Evolutionary conservation across 139 green algal species (phyloP).

Genomic region (Volvox africanus): DNA sequence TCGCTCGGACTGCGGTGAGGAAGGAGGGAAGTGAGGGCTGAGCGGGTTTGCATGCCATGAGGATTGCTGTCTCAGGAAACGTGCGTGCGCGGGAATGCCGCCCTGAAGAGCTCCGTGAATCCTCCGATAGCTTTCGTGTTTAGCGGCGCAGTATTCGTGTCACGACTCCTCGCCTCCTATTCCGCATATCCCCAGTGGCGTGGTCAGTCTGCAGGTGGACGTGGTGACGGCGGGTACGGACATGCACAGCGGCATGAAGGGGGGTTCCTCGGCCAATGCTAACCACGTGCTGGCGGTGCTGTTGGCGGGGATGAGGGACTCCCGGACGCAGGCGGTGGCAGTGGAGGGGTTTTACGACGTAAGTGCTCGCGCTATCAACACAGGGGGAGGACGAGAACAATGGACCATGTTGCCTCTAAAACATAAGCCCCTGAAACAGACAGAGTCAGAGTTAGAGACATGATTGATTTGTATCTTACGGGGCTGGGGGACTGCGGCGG

Average conservation of each 20-base stretch:
- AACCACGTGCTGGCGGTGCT: constrained; percentile 69
- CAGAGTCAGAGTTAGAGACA: no score
- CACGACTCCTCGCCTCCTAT: no score
- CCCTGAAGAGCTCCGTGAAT: no score
- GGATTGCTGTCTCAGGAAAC: no score
- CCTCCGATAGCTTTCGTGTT: no score
- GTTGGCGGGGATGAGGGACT: constrained; percentile 58
- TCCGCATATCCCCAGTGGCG: constrained; percentile 48
- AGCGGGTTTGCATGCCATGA: background rate
- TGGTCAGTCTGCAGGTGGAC: constrained; percentile 65
- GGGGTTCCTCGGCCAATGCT: constrained; percentile 77
- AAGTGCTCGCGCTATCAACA: background rate
- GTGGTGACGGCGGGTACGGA: constrained; percentile 68
- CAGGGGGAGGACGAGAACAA: no score
- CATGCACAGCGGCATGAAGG: constrained; percentile 76
- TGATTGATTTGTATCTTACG: no score
- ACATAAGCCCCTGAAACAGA: no score
- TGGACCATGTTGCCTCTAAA: no score
- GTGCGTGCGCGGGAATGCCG: no score
- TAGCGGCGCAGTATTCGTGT: no score
- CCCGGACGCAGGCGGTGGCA: constrained; percentile 47
- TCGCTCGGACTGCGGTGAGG: constrained; percentile 60
- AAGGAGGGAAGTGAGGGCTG: background rate
- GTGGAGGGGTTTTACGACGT: constrained; percentile 82
- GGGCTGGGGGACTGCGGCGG: no score